Conservation (phyloP, 371 early-diverging fungal genomes). For the Mortierella polycephala region DNA sequence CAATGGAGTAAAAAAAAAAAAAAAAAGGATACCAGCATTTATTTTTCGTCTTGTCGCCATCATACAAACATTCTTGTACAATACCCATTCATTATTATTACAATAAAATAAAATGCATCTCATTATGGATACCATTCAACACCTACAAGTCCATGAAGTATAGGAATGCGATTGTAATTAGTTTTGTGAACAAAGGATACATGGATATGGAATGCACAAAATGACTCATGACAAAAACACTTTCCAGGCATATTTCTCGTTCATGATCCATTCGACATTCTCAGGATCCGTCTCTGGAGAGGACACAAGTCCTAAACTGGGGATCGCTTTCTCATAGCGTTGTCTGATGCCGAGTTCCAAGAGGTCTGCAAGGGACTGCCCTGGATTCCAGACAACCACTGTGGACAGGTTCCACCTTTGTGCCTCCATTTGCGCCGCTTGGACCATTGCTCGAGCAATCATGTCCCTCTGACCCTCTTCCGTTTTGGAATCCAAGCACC, state of each 20-base stretch:
- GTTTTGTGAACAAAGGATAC: not conserved
- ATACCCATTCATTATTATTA: not conserved
- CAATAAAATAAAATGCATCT: not conserved
- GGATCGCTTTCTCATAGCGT: conserved; percentile 22
- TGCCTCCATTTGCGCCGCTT: conserved; percentile 33
- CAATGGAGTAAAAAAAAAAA: conserved; percentile 36
- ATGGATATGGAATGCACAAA: not conserved
- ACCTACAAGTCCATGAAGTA: not conserved
- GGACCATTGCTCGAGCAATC: conserved; percentile 14
- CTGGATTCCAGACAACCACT: conserved; percentile 40
- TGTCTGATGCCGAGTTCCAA: conserved; percentile 12
- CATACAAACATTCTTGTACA: conserved; percentile 1
- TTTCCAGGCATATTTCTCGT: conserved; percentile 48
- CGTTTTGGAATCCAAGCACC: conserved; percentile 19
- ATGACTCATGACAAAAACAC: not conserved
- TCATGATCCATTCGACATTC: conserved; percentile 36
- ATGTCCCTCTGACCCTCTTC: not conserved
- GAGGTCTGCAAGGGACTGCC: conserved; percentile 18
- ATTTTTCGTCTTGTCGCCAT: not conserved
- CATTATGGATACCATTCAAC: not conserved
- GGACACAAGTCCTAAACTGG: conserved; percentile 23
- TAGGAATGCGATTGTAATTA: not conserved
- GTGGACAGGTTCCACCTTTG: conserved; percentile 25
- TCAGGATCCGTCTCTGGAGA: conserved; percentile 4
- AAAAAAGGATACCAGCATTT: not conserved